phyloP scores from a whole-genome alignment of 1,139 yeast genomes.

The Groenewaldozyma sp. region DNA sequence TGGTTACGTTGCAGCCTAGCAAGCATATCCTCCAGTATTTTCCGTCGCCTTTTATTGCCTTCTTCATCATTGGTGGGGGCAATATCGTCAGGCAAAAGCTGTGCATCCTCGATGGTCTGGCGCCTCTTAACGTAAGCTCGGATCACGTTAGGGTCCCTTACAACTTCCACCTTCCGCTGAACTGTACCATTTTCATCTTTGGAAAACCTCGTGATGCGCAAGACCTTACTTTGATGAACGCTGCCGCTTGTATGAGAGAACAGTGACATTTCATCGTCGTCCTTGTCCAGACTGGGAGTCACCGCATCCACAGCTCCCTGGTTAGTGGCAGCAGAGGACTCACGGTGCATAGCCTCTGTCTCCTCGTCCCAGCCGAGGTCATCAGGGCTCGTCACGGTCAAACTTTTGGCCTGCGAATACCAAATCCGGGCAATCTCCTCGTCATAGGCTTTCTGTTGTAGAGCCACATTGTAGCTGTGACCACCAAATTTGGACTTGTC shows the following conservation, averaged over 20 bases:
- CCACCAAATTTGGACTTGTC: slow-evolving; percentile 44
- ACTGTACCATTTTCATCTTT: slow-evolving; percentile 80
- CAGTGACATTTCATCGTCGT: slow-evolving; percentile 29
- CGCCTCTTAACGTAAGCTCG: slow-evolving; percentile 76
- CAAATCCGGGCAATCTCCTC: slow-evolving; percentile 85
- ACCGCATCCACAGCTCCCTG: slow-evolving; percentile 1
- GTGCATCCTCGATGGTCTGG: slow-evolving; percentile 64
- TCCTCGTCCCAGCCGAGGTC: slow-evolving; percentile 27
- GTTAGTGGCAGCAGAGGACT: slow-evolving; percentile 3
- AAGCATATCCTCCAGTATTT: slow-evolving; percentile 70
- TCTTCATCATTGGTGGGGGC: slow-evolving; percentile 82
- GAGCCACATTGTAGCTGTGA: slow-evolving; percentile 69
- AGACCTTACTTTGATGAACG: slow-evolving; percentile 34
- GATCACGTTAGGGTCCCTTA: slow-evolving; percentile 78
- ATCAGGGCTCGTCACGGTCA: slow-evolving; percentile 36
- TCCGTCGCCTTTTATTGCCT: slow-evolving; percentile 67
- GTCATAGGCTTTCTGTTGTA: slow-evolving; percentile 87
- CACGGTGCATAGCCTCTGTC: slow-evolving; percentile 27
- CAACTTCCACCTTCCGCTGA: slow-evolving; percentile 70
- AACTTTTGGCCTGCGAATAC: slow-evolving; percentile 70
- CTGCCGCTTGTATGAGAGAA: slow-evolving; percentile 25
- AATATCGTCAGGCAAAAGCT: slow-evolving; percentile 55
- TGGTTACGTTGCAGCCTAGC: slow-evolving; percentile 75
- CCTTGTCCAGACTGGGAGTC: slow-evolving; percentile 25
- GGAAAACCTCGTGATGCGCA: slow-evolving; percentile 70